Evolutionary conservation across 1,139 yeast species (phyloP).

Genomic region (Zhuliangozyma parablackwelliae): DNA sequence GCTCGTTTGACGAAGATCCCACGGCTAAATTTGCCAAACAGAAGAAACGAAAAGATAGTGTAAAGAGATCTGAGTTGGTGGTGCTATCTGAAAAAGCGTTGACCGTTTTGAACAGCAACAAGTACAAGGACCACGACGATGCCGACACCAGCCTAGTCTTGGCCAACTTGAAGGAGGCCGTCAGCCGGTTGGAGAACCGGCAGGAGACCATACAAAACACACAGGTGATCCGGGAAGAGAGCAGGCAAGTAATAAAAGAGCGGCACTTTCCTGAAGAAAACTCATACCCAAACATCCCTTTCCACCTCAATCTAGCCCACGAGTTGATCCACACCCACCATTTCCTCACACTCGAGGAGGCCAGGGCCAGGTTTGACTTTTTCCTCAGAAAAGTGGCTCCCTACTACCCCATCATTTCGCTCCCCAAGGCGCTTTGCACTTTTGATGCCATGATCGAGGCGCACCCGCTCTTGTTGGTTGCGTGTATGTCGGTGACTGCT

Average conservation of each 20-base stretch:
- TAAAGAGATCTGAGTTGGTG: slow-evolving; percentile 1
- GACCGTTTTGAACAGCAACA: too few species aligned
- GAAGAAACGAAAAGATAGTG: slow-evolving; percentile 11
- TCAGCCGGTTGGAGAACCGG: too few species aligned
- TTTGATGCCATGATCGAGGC: slow-evolving; percentile 37
- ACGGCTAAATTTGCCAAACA: slow-evolving; percentile 30
- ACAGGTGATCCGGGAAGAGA: too few species aligned
- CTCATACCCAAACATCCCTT: slow-evolving; percentile 33
- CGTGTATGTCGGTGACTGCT: slow-evolving; percentile 47
- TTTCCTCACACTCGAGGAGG: slow-evolving; percentile 20
- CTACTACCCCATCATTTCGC: slow-evolving; percentile 46
- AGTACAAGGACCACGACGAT: too few species aligned
- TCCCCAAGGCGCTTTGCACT: slow-evolving; percentile 28
- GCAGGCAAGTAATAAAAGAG: too few species aligned
- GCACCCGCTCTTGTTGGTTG: slow-evolving; percentile 42
- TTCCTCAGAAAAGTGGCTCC: slow-evolving; percentile 38
- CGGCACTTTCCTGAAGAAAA: too few species aligned
- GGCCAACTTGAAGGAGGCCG: too few species aligned
- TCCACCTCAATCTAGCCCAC: slow-evolving; percentile 35
- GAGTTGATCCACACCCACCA: slow-evolving; percentile 29
- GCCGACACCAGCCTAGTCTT: too few species aligned
- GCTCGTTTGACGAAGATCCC: slow-evolving; percentile 48
- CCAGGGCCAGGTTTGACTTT: slow-evolving; percentile 27
- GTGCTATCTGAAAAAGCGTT: too few species aligned
- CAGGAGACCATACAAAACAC: background rate